Conservation (phyloP, 805 yeast genomes). For the Komagataella pastoris region DNA sequence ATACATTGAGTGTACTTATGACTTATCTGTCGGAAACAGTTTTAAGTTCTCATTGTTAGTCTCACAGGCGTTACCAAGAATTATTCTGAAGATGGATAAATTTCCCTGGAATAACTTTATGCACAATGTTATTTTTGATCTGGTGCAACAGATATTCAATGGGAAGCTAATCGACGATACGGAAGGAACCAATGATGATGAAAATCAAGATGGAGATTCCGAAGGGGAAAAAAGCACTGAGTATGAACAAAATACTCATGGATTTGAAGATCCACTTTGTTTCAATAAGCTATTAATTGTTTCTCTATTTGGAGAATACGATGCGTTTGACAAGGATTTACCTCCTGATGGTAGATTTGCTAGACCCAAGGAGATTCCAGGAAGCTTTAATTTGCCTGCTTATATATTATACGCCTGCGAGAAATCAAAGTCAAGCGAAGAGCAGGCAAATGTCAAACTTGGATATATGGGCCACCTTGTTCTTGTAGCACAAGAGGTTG, state of each 20-base stretch:
- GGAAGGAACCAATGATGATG: slow-evolving; percentile 22
- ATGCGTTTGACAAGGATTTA: slow-evolving; percentile 8
- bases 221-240: slow-evolving; percentile 2
- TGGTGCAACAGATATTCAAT: slow-evolving; percentile 86
- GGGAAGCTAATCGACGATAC: slow-evolving; percentile 34
- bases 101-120: slow-evolving; percentile 96
- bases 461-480: slow-evolving; percentile 52
- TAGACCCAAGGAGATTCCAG: slow-evolving; percentile 8
- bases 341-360: not conserved
- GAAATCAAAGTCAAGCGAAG: slow-evolving; percentile 17
- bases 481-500: slow-evolving; percentile 44
- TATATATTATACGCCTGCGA: slow-evolving; percentile 16
- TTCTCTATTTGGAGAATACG: slow-evolving; percentile 18
- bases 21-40: slow-evolving; percentile 55
- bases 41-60: slow-evolving; percentile 73
- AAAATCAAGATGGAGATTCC: slow-evolving; percentile 20
- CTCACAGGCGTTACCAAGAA: slow-evolving; percentile 45
- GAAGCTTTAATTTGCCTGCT: slow-evolving; percentile 17
- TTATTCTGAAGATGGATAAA: slow-evolving; percentile 55
- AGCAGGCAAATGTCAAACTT: slow-evolving; percentile 26
- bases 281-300: slow-evolving; percentile 21
- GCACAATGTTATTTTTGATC: slow-evolving; percentile 93
- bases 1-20: slow-evolving; percentile 13
- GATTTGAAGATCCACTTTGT: slow-evolving; percentile 17
- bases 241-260: not conserved